Evolutionary conservation across 768 basidiomycete genomes (phyloP), one percentile per base, ranked within the genome.

Genomic region (Leccinum broughii): DNA sequence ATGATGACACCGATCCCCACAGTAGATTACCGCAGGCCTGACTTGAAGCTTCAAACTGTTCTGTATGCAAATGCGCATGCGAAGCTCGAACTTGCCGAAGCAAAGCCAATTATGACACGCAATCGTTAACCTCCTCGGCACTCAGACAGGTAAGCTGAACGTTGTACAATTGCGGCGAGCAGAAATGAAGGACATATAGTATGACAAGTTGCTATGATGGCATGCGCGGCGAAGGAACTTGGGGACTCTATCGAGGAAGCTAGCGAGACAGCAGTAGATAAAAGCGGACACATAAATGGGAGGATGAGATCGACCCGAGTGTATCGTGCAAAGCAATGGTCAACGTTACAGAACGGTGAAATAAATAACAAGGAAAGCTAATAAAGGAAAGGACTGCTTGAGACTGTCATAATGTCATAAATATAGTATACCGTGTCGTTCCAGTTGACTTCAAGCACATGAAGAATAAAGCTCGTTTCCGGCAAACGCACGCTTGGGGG

Each of bases 281-380:
- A 34, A 35, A 26, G 13, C 1, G 22, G 30, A 30, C 34, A 22
- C 22, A 13, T 35, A 50, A 22, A 35, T 24, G 28, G 20, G 56
- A 17, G 39, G 56, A 46, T 39, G 39, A 8, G 7, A 13, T 44
- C 41, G 4, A 15, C 17, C 39, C 17, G 17, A 41, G 39, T 10
- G 30, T 57, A 61, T 57, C 57, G 54, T 64, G 64, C 59, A 58
- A 50, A 55, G 28, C 0, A 15, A 54, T 35, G 8, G 37, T 26
- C 24, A 26, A 26, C 24, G 24, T 17, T 20, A 17, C 17, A 51
- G 3, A 57, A 34, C 13, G 34, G 46, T 3, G 20, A 48, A 52
- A 64, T 17, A 50, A 26, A 3, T 4, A 13, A 26, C 17, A 51
- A 53, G 3, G 41, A 37, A 51, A 53, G 30, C 17, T 30, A 52